Evolutionary conservation across 768 basidiomycete species (phyloP), one percentile per base, ranked within the genome.

Genomic region (Rhodosporidiobolus sp.): DNA sequence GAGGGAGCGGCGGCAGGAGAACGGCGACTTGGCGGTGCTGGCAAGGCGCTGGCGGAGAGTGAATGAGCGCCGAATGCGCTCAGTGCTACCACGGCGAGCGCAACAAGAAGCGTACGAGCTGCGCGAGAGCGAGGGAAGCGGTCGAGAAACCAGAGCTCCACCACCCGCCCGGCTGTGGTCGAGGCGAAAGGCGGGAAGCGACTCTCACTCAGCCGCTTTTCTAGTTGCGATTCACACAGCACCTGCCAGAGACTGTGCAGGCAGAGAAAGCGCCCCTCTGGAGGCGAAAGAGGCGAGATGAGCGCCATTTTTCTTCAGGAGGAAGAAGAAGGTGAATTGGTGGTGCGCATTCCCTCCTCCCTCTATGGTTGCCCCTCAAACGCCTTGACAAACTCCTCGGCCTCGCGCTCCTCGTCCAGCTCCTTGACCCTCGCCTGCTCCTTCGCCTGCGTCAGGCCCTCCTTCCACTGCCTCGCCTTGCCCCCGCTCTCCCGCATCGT

Each of bases 391-490:
- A 72, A 72, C 50, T 57, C 71, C 32, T 63, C 62, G 20, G 66
- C 65, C 19, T 72, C 71, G 30, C 28, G 32, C 46, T 72, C 66
- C 55, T 43, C 28, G 28, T 2, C 2, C n/a, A 1, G 22, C 45
- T 67, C 65, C 56, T 50, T n/a, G 43, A 55, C 50, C 26, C 45
- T 34, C 35, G 56, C 66, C 62, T 54, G 20, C 49, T 20, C 16
- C 57, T 56, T 50, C 26, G 71, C 71, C 24, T 54, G 34, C 30
- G 22, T 53, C 28, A 72, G 34, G 7, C 65, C 71, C 26, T 63
- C 62, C 56, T 45, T 53, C 71, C 71, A 72, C 55, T 58, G n/a
- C 28, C 55, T 50, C 20, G 71, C 71, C 32, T 50, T 59, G 17
- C n/a, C 66, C 7, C 66, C 71, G 10, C 54, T 43, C 53, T 72